A percentile compares a stretch with the other conserved stretches of the same genome.
These are phyloP conservation scores for Coemansia sp. DNA, from an alignment of 192 early-diverging fungal species.

Conservation along the genomic window DNA sequence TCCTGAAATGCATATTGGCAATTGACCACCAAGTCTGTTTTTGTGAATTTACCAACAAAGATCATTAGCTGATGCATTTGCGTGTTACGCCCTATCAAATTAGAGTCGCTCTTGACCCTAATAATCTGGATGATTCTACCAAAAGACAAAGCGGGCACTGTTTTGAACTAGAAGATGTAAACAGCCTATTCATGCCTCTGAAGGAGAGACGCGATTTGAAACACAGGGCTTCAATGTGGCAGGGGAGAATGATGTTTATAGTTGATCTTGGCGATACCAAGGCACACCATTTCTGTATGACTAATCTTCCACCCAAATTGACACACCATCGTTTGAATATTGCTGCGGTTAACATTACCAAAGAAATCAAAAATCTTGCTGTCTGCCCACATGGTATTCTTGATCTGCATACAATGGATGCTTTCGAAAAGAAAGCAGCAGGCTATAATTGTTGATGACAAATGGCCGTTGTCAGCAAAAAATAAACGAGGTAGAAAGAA, in stretches of 20 bases:
- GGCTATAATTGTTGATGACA: neutral
- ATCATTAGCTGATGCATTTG: no score
- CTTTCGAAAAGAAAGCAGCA: neutral
- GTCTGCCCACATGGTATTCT: neutral
- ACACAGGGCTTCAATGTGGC: neutral
- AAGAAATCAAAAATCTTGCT: no score
- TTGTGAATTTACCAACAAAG: neutral
- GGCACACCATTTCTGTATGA: neutral
- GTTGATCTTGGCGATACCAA: no score
- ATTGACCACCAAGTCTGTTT: neutral
- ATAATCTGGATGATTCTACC: no score
- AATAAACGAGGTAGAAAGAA: no score
- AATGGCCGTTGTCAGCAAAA: neutral
- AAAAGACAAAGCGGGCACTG: no score
- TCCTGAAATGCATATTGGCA: neutral
- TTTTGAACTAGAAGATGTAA: no score
- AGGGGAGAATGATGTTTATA: neutral
- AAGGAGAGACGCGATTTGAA: no score
- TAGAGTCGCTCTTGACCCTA: no score
- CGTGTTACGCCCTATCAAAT: no score
- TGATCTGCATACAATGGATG: neutral
- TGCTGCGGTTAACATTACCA: neutral
- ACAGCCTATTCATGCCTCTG: no score
- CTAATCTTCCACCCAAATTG: neutral
- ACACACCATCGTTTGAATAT: neutral